These are phyloP conservation scores for Puccinia brachypodii DNA, from an alignment of 1,284 basidiomycete genomes.

Conservation along the genomic window DNA sequence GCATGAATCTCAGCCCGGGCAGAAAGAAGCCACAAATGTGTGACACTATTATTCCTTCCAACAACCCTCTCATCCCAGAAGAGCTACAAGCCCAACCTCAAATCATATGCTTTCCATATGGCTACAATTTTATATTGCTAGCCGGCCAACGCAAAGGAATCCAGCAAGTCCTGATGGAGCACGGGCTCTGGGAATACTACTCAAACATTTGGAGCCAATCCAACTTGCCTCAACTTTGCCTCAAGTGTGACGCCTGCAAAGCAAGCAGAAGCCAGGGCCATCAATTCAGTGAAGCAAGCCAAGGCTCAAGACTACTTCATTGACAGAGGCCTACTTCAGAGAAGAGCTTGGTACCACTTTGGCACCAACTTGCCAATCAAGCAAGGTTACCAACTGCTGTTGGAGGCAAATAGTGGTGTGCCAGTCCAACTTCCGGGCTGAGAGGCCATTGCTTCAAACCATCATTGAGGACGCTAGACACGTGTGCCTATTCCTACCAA, in stretches of 20 bases:
- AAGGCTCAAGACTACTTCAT: conserved; percentile 22
- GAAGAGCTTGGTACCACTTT: not conserved
- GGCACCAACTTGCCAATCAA: not conserved
- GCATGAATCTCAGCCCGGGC: conserved; percentile 22
- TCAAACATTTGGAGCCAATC: not conserved
- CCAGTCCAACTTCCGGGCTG: conserved; percentile 5
- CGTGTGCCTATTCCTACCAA: not conserved
- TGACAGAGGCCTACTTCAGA: too few relatives aligned
- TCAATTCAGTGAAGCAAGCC: not conserved
- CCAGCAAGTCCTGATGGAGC: not conserved
- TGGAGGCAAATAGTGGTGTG: not conserved
- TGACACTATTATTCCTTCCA: conserved; percentile 11
- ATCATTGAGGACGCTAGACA: not conserved
- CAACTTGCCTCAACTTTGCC: not conserved
- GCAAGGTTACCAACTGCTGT: not conserved
- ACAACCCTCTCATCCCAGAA: conserved; percentile 15
- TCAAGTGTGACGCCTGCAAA: not conserved
- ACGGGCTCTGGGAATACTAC: not conserved
- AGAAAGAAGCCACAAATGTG: not conserved
- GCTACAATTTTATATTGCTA: not conserved
- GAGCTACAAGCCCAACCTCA: not conserved
- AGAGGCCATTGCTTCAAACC: not conserved
- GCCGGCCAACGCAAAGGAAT: conserved; percentile 4
- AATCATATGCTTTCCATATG: not conserved
- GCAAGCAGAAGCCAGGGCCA: not conserved